Percentiles rank a stretch among this genome's conserved stretches.
phyloP scores from a whole-genome alignment of 2,329 filamentous ascomycete genomes.

The Fusarium camptoceras region DNA sequence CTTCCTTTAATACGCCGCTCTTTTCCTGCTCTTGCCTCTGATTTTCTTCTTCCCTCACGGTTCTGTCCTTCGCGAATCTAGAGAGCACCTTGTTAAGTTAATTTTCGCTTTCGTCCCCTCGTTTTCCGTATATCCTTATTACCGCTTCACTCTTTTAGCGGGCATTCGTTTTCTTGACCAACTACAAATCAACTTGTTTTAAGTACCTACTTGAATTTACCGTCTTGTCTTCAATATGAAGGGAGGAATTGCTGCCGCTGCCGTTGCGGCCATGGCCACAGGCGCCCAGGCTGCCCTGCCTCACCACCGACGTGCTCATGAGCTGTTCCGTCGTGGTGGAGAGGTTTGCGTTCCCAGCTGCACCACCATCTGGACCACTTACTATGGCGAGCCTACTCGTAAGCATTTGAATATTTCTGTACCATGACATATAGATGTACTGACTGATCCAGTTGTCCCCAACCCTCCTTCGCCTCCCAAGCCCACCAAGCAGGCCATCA shows the following conservation, averaged over 20 bases:
- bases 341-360: conserved; percentile 71
- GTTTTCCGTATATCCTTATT: conserved; percentile 56
- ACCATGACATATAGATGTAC: background rate
- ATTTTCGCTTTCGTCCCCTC: conserved; percentile 63
- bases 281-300: conserved; percentile 66
- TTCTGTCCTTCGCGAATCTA: conserved; percentile 64
- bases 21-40: conserved; percentile 48
- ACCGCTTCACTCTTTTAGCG: conserved; percentile 93
- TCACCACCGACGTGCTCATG: conserved; percentile 73
- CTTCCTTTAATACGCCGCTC: conserved; percentile 46
- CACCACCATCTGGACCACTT: conserved; percentile 79
- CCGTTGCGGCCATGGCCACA: conserved; percentile 69
- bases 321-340: conserved; percentile 65
- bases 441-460: conserved; percentile 54
- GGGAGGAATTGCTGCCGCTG: conserved; percentile 74
- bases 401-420: conserved; percentile 50
- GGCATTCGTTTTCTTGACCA: conserved; percentile 71
- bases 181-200: conserved; percentile 38
- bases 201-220: conserved; percentile 27
- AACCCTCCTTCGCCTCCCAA: conserved; percentile 50
- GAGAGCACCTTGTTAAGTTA: conserved; percentile 56
- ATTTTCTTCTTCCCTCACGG: conserved; percentile 52
- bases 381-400: conserved; percentile 75
- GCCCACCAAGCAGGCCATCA: conserved; percentile 30
- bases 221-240: conserved; percentile 73